These are phyloP conservation scores for Gonapodya prolifera DNA, from an alignment of 192 early-diverging fungal species.

Conservation along the genomic window DNA sequence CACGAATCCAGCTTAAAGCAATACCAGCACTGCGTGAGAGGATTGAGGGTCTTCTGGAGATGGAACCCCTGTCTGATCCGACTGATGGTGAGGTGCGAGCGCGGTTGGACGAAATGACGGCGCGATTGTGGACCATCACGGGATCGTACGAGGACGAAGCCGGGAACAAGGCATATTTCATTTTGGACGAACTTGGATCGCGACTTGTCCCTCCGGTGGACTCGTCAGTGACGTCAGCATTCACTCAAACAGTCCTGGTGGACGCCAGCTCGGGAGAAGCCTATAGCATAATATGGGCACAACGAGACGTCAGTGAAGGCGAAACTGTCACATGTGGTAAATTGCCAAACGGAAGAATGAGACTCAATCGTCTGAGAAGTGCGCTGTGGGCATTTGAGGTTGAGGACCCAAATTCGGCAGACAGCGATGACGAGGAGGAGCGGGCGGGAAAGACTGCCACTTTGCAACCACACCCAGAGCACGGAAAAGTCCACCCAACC, in stretches of 20 bases:
- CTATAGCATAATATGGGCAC: background rate
- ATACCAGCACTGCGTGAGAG: background rate
- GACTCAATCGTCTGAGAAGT: background rate
- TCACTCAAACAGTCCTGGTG: background rate
- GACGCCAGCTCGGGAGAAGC: background rate
- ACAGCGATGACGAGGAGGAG: background rate
- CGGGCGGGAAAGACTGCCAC: background rate
- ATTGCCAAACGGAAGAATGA: constrained; percentile 1
- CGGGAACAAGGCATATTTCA: background rate
- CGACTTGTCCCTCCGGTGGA: background rate
- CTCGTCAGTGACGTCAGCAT: background rate
- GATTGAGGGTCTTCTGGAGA: background rate
- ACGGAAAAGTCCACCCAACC: background rate
- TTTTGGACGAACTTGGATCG: background rate
- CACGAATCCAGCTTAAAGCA: background rate
- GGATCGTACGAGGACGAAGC: background rate
- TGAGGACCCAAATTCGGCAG: background rate
- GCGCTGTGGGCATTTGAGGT: background rate
- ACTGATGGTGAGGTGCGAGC: background rate
- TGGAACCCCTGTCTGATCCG: background rate
- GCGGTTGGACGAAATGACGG: background rate
- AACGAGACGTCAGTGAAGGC: background rate
- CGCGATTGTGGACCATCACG: background rate
- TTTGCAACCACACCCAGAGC: background rate
- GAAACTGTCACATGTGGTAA: background rate